These are phyloP conservation scores for Trifolium repens DNA, from an alignment of 306 rosid genomes.

Conservation along the genomic window DNA sequence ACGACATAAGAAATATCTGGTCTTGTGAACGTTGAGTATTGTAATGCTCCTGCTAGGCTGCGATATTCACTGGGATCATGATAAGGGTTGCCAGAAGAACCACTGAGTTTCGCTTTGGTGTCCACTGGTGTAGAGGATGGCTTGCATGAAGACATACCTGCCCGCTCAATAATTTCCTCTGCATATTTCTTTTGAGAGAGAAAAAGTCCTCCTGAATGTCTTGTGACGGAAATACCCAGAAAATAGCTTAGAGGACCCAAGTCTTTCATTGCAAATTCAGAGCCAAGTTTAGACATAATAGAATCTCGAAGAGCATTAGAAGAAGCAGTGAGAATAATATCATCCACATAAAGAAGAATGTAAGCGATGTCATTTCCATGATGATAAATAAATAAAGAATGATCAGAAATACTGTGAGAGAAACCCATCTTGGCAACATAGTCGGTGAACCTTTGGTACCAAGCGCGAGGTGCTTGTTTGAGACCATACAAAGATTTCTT, in stretches of 20 bases:
- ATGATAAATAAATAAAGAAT: neutral
- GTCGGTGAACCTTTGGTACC: neutral
- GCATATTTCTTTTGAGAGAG: neutral
- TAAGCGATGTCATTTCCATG: neutral
- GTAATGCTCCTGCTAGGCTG: too few relatives aligned
- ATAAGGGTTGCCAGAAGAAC: neutral
- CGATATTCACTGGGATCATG: neutral
- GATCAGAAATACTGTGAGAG: neutral
- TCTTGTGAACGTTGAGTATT: too few relatives aligned
- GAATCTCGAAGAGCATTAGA: neutral
- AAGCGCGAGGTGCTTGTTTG: neutral
- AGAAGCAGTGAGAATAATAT: neutral
- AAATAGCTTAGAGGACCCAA: neutral
- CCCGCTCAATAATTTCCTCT: neutral
- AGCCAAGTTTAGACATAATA: neutral
- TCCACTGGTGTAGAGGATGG: neutral
- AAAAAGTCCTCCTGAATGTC: neutral
- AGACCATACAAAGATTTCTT: neutral
- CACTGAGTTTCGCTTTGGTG: neutral
- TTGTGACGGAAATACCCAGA: neutral
- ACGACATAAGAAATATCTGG: too few relatives aligned
- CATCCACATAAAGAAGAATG: neutral
- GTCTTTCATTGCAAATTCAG: neutral
- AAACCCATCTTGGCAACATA: neutral
- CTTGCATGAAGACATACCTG: neutral